phyloP scores from a whole-genome alignment of 352 stramenopile genomes.

The Globisporangium orthogonon region DNA sequence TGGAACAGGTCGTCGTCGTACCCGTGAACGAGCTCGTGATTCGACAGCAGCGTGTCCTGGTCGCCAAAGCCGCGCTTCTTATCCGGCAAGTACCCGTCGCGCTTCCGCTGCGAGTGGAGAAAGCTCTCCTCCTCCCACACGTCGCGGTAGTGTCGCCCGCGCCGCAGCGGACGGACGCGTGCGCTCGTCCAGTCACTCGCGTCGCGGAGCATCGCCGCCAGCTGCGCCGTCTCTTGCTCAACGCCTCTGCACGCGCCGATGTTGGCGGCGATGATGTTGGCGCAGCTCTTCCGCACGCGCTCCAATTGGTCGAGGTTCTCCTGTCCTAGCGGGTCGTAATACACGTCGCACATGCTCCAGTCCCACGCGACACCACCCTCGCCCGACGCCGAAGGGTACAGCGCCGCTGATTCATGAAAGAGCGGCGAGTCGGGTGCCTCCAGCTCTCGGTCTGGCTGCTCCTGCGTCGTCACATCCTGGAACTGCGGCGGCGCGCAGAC shows the following conservation, averaged over 20 bases:
- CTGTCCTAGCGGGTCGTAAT: constrained; percentile 48
- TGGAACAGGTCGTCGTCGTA: constrained; percentile 75
- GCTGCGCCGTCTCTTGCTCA: constrained; percentile 26
- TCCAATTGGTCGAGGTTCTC: constrained; percentile 47
- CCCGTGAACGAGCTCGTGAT: constrained; percentile 61
- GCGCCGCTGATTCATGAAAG: constrained; percentile 30
- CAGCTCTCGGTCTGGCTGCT: constrained; percentile 11
- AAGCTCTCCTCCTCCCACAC: constrained; percentile 77
- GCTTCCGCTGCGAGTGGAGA: constrained; percentile 26
- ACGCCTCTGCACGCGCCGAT: constrained; percentile 14
- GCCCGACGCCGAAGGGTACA: constrained; percentile 31
- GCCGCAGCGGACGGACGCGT: constrained; percentile 27
- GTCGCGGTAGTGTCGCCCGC: constrained; percentile 67
- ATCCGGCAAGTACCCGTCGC: constrained; percentile 8
- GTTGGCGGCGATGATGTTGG: constrained; percentile 49
- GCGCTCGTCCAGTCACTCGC: constrained; percentile 20
- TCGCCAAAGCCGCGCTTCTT: constrained; percentile 34
- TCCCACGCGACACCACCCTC: constrained; percentile 39
- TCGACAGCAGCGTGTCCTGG: constrained; percentile 29
- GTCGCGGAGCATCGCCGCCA: constrained; percentile 40
- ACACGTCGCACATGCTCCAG: constrained; percentile 54
- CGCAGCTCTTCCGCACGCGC: constrained; percentile 41
- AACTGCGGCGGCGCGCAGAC: constrained; percentile 15
- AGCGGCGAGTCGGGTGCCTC: constrained; percentile 29
- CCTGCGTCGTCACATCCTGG: constrained; percentile 7